Base-by-base conservation (phyloP, 192 early-diverging fungal species). In the Umbelopsis ramanniana region DNA sequence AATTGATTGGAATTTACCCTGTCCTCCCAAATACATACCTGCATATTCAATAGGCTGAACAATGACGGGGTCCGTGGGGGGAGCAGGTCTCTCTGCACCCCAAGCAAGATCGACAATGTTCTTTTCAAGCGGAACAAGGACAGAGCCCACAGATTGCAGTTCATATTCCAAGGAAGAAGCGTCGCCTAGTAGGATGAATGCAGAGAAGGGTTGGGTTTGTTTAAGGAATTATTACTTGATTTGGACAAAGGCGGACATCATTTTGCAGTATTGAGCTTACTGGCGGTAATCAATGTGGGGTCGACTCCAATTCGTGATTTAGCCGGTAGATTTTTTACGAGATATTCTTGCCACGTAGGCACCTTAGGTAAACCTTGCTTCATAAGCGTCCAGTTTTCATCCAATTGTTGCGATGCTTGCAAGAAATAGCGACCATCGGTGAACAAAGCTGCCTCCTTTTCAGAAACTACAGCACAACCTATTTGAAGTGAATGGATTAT, bases 351-450 rank as follows among this genome's bases (percentile, higher is more conserved):
- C 88, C 93, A 94, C 21, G 91, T 91, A 15, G 95, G 96, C 2
- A 95, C 91, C 40, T 92, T 91, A 0, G 93, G 90, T 29, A 96
- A 74, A 15, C 96, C 97, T 71, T 84, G 81, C 85, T 99, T 99
- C 91, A 95, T 95, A 81, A 99, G 82, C 50, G 86, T 91, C 97
- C 97, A 99, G 82, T 96, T 95, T 67, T 52, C 63, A 79, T 96
- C 96, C 72, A 99, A 85, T 82, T 99, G 94, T 78, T 94, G 83
- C 4, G 91, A 88, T 15, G 96, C 97, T 77, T 99, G 97, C 72
- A 99, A 81, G 83, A 95, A 98, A 90, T 99, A 99, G 57, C 97
- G 89, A 6, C 97, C 97, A 79, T 99, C 97, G 7, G 97, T 99
- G 77, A 96, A 99, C 57, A 99, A 86, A 33, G 92, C 90, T 60